phyloP scores from a whole-genome alignment of 805 yeast species.

The Sungouiozyma intestinalis region DNA sequence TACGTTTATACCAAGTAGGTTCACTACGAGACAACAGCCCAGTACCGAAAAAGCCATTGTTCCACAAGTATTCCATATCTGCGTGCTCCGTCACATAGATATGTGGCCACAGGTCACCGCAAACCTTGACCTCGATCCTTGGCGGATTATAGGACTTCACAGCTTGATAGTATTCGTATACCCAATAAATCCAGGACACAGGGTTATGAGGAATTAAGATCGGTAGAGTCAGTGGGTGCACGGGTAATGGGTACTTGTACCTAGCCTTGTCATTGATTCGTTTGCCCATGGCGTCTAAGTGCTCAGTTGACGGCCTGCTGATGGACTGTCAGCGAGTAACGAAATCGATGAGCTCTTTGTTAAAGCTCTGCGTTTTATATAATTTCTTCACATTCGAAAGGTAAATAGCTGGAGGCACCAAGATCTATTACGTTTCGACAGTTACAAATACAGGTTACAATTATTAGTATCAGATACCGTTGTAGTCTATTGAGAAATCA shows the following conservation, averaged over 20 bases:
- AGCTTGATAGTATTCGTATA: constrained; percentile 26
- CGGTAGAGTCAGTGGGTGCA: constrained; percentile 29
- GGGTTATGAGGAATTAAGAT: constrained; percentile 55
- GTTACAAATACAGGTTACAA: no score
- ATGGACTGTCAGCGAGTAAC: no score
- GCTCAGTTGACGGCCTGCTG: no score
- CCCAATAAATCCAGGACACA: constrained; percentile 45
- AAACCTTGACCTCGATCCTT: constrained; percentile 24
- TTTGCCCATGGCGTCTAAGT: neutral
- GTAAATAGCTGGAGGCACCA: neutral
- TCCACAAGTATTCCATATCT: constrained; percentile 59
- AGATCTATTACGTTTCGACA: neutral
- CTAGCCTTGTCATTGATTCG: constrained; percentile 11
- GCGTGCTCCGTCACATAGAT: constrained; percentile 30
- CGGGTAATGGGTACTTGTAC: constrained; percentile 50
- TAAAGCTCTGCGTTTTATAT: no score
- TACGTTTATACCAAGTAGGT: constrained; percentile 79
- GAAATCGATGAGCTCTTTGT: neutral
- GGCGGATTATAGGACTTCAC: constrained; percentile 10
- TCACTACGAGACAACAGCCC: constrained; percentile 84
- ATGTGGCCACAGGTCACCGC: constrained; percentile 27
- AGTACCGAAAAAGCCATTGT: constrained; percentile 85
- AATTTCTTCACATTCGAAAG: neutral
- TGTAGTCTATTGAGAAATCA: constrained; percentile 84
- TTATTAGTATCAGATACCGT: constrained; percentile 98